Conservation (phyloP, 2,329 filamentous ascomycete genomes). For the Epicoccum nigrum region DNA sequence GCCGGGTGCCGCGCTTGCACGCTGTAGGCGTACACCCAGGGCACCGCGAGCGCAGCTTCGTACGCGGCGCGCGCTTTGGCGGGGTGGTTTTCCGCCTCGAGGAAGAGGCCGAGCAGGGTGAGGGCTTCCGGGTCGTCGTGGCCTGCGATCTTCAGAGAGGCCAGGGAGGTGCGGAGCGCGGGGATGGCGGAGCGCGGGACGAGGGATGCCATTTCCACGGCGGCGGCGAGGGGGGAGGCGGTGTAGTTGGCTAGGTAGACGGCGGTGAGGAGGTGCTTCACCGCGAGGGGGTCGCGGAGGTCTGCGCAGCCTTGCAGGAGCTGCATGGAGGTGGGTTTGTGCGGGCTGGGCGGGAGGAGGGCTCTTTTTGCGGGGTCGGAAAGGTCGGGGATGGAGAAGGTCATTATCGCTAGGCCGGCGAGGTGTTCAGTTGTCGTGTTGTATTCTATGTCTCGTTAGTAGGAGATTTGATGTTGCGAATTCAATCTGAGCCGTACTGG, state of each 20-base stretch:
- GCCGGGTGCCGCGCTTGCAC: slow-evolving; percentile 27
- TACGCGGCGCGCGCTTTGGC: slow-evolving; percentile 30
- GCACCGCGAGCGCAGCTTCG: slow-evolving; percentile 25
- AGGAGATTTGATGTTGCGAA: not conserved
- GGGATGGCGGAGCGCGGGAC: slow-evolving; percentile 29
- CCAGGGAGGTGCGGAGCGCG: slow-evolving; percentile 26
- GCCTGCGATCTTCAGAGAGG: slow-evolving; percentile 21
- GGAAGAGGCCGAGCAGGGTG: slow-evolving; percentile 39
- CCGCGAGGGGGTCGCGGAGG: slow-evolving; percentile 35
- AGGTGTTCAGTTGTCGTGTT: slow-evolving; percentile 30
- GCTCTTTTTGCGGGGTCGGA: slow-evolving; percentile 25
- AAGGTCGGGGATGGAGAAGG: slow-evolving; percentile 33
- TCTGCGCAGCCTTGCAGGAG: slow-evolving; percentile 40
- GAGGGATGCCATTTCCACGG: slow-evolving; percentile 22
- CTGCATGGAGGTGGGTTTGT: slow-evolving; percentile 23
- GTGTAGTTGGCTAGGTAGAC: slow-evolving; percentile 26
- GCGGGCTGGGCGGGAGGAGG: slow-evolving; percentile 32
- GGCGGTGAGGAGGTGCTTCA: slow-evolving; percentile 37
- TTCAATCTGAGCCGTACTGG: no score
- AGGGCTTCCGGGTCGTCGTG: slow-evolving; percentile 33
- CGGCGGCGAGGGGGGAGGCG: slow-evolving; percentile 9
- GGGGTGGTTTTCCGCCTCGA: slow-evolving; percentile 33
- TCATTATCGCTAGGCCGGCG: slow-evolving; percentile 33
- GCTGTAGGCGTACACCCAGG: slow-evolving; percentile 22
- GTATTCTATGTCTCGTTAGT: slow-evolving; percentile 25